Base-by-base conservation (phyloP, 2,329 filamentous ascomycete species). In the Chrysosporium queenslandicum region DNA sequence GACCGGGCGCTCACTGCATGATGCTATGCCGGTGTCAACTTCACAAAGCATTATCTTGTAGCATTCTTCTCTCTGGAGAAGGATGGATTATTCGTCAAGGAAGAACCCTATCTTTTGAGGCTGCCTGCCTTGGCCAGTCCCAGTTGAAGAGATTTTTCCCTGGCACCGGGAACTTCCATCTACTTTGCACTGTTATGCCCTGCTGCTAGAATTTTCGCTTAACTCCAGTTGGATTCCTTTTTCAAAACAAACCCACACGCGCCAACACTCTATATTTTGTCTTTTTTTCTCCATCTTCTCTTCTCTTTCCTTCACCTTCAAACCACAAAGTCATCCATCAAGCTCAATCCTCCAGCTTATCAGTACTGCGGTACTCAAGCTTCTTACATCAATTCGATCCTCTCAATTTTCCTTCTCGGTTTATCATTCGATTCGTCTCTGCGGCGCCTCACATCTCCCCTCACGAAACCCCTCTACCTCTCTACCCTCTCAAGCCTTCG, bases 201-300 rank as follows among this genome's bases (percentile, higher is more conserved):
- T 32, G n/a, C 20, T 46, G 37, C 47, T 32, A n/a, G 37, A n/a
- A 42, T 16, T 21, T 32, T 50, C 25, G 47, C 47, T 30, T 32
- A 32, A 9, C 32, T 32, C 18, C 7, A 32, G 27, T 16, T 21
- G 16, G 36, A 18, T 29, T 34, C 20, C 25, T 41, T 23, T 25
- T 34, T 32, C 42, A 46, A 5, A 46, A 46, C 42, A 46, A 46
- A 32, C 25, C 20, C 42, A 20, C 42, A 32, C 34, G 18, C 16
- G 11, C n/a, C 3, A 4, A 6, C 21, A 36, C 30, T 4, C 16
- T 30, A 40, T 49, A 49, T 30, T 32, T 16, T 18, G 39, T 48
- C 18, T 21, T 32, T 25, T 49, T 40, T 25, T 41, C 23, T n/a
- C 18, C n/a, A 5, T 41, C 46, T 39, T 30, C 21, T 34, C 9